These are phyloP conservation scores for Herpotrichia juniperi DNA, from an alignment of 2,329 filamentous ascomycete species.

Conservation along the genomic window DNA sequence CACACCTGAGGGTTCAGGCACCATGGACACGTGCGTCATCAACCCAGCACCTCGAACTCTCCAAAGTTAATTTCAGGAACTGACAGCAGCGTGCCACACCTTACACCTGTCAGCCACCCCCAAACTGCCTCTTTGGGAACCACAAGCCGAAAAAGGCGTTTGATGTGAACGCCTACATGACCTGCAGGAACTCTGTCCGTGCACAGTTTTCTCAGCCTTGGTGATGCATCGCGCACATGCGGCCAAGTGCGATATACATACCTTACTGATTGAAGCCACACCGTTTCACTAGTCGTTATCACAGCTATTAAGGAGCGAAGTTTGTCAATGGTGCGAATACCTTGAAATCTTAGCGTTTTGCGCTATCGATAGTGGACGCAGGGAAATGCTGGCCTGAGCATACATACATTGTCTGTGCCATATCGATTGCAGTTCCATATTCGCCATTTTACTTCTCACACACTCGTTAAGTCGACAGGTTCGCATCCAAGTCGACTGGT, in stretches of 20 bases:
- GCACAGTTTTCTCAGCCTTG: slow-evolving; percentile 1
- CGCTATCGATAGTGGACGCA: slow-evolving; percentile 2
- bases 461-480: no score
- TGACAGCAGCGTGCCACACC: neutral
- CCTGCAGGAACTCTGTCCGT: slow-evolving; percentile 6
- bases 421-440: neutral
- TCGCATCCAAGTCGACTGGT: no score
- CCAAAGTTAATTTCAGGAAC: neutral
- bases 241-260: neutral
- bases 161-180: slow-evolving; percentile 12
- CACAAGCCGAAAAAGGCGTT: slow-evolving; percentile 1
- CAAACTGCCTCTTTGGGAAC: neutral
- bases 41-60: neutral
- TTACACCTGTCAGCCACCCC: neutral
- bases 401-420: neutral
- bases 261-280: slow-evolving; percentile 1
- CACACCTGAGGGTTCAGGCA: slow-evolving; percentile 18
- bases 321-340: neutral
- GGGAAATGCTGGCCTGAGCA: neutral
- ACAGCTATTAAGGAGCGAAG: slow-evolving; percentile 13
- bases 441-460: neutral
- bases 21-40: neutral
- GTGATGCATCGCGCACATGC: neutral
- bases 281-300: slow-evolving; percentile 22
- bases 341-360: neutral